Percentiles rank a stretch among this genome's conserved stretches.
Conservation (phyloP, 108 stramenopile species). For the Conticribra weissflogii region DNA sequence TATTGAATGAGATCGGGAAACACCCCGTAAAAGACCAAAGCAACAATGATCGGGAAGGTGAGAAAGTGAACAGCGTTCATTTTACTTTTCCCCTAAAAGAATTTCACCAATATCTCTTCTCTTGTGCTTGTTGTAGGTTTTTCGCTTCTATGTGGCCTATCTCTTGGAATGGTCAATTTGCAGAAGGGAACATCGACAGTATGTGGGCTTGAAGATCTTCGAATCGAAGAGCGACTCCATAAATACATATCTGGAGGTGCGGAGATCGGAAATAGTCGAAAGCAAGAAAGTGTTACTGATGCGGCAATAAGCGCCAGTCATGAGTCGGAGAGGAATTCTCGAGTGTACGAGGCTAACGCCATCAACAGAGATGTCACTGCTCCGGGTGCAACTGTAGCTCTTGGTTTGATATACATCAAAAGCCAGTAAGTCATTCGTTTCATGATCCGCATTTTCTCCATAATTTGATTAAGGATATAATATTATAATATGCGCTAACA, state of each 20-base stretch:
- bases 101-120: background rate
- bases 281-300: conserved; percentile 46
- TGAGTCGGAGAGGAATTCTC: conserved; percentile 78
- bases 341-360: conserved; percentile 83
- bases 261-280: conserved; percentile 56
- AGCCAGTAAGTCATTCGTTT: conserved; percentile 57
- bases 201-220: conserved; percentile 89
- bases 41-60: conserved; percentile 88
- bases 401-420: conserved; percentile 91
- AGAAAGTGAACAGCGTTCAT: background rate
- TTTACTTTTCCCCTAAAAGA: no score
- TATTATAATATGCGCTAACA: no score
- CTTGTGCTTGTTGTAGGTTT: background rate
- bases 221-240: conserved; percentile 92
- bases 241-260: conserved; percentile 85
- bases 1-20: conserved; percentile 93
- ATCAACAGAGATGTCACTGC: conserved; percentile 95
- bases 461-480: no score
- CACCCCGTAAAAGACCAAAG: conserved; percentile 76
- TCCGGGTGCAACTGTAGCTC: conserved; percentile 93
- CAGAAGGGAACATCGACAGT: conserved; percentile 46
- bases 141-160: conserved; percentile 38
- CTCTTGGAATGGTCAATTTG: conserved; percentile 55
- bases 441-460: conserved; percentile 7
- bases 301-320: conserved; percentile 15